phyloP scores from a whole-genome alignment of 176 grass and related monocot genomes.

The Rhynchospora tenuis region DNA sequence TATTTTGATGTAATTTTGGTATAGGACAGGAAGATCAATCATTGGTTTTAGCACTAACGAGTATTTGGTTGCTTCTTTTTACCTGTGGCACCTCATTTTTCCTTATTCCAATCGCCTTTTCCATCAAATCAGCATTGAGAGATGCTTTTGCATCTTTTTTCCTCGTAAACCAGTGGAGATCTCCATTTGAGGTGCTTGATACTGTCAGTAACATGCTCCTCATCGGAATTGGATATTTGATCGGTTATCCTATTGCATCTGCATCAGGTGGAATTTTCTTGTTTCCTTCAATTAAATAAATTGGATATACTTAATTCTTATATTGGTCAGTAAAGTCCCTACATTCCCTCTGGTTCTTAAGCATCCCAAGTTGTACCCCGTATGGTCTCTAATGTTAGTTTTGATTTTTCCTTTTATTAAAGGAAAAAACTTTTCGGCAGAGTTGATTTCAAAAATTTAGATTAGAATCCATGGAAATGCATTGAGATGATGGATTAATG shows the following conservation, averaged over 20 bases:
- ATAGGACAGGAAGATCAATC: slow-evolving; percentile 94
- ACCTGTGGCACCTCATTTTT: slow-evolving; percentile 61
- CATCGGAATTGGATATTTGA: slow-evolving; percentile 52
- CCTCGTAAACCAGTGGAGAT: slow-evolving; percentile 33
- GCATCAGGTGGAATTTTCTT: slow-evolving; percentile 51
- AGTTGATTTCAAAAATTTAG: background rate
- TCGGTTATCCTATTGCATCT: slow-evolving; percentile 72
- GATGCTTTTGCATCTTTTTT: slow-evolving; percentile 41
- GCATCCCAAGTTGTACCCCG: background rate
- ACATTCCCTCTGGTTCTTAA: background rate
- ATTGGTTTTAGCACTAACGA: slow-evolving; percentile 62
- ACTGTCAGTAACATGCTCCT: slow-evolving; percentile 51
- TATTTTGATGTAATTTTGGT: slow-evolving; percentile 43
- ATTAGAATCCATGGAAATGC: background rate
- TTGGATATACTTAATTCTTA: background rate
- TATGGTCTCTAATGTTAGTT: background rate
- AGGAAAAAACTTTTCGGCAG: background rate
- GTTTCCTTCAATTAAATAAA: background rate
- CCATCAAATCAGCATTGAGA: slow-evolving; percentile 35
- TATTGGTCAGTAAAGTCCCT: background rate
- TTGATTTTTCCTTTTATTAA: background rate
- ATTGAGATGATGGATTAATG: background rate
- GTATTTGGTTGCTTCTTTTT: slow-evolving; percentile 75
- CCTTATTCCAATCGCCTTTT: slow-evolving; percentile 45
- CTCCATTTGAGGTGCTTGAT: slow-evolving; percentile 36